Evolutionary conservation across 305 asterid species (phyloP), one percentile per base, ranked within the genome.

Genomic region (Striga hermonthica): DNA sequence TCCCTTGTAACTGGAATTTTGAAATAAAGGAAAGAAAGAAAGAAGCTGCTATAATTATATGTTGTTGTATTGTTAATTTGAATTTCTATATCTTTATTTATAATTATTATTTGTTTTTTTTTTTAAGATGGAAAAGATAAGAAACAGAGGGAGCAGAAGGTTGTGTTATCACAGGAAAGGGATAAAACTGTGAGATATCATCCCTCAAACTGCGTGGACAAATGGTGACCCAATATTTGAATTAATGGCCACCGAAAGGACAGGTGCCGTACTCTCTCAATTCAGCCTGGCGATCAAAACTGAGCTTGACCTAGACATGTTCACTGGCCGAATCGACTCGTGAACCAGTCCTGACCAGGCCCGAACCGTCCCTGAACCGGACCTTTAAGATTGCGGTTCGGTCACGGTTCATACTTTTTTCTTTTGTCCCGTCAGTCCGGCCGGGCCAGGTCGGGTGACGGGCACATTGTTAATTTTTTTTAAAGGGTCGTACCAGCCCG

Each of bases 131-230:
- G 13, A 28, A 28, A 66, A 56, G 79, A 70, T 72, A 72, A 60
- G 70, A 68, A 43, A 41, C 59, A 14, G 28, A 49, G 39, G 64
- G 49, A 62, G 67, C 41, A 16, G 44, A 47, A 22, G 70, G 71
- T 57, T 61, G 54, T 11, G 36, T 65, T 31, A 37, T 7, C 28
- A 6, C 3, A 41, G 47, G 9, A 41, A 41, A 41, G 9, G 47
- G 47, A 41, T 41, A 41, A 6, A 9, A 10, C 3, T 3, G 9
- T 41, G 7, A 6, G 47, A 22, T 22, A 22, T 22, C 31, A 22
- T 22, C 31, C 31, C 31, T 22, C 31, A 22, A 22, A 22, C 31
- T 22, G 79, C 87, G 95, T 84, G 89, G 95, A 78, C 72, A 65
- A 75, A 76, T 75, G 66, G 43, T 73, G 81, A 66, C 91, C 91